phyloP scores from a whole-genome alignment of 768 basidiomycete species.

The Phaffia australis region DNA sequence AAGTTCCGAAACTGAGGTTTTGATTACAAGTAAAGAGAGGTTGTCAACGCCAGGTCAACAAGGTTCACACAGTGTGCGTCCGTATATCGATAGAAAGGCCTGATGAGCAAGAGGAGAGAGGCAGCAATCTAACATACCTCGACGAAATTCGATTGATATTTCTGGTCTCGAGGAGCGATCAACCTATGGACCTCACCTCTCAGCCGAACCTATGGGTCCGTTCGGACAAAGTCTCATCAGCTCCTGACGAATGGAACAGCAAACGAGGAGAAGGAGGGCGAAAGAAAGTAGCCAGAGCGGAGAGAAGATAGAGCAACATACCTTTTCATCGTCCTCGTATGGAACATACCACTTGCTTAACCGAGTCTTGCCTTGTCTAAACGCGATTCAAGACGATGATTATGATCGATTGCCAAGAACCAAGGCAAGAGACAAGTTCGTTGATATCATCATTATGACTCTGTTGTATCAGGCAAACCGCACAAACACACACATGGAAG shows the following conservation, averaged over 20 bases:
- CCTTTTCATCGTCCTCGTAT: constrained; percentile 98
- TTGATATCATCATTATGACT: too few species aligned
- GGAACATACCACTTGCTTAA: constrained; percentile 98
- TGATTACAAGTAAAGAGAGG: not conserved
- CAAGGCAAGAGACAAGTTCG: not conserved
- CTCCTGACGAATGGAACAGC: not conserved
- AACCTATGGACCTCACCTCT: constrained; percentile 92
- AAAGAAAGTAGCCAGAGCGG: not conserved
- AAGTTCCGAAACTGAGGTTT: constrained; percentile 77
- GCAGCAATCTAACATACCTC: constrained; percentile 51
- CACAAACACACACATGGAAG: too few species aligned
- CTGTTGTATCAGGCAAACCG: too few species aligned
- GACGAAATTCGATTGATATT: constrained; percentile 98
- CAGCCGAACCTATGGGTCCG: constrained; percentile 60
- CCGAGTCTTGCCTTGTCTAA: constrained; percentile 86
- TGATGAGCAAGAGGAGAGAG: constrained; percentile 2
- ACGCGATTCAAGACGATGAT: too few species aligned
- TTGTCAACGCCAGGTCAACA: not conserved
- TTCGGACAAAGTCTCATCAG: not conserved
- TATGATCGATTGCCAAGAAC: too few species aligned
- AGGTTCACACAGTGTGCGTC: constrained; percentile 10
- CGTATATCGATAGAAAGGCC: constrained; percentile 17
- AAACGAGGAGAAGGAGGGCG: not conserved
- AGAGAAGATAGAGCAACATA: constrained; percentile 36
- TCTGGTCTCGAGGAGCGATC: constrained; percentile 93